Evolutionary conservation across 2,329 filamentous ascomycete species (phyloP).

Genomic region (Dendrostoma leiphaemia): DNA sequence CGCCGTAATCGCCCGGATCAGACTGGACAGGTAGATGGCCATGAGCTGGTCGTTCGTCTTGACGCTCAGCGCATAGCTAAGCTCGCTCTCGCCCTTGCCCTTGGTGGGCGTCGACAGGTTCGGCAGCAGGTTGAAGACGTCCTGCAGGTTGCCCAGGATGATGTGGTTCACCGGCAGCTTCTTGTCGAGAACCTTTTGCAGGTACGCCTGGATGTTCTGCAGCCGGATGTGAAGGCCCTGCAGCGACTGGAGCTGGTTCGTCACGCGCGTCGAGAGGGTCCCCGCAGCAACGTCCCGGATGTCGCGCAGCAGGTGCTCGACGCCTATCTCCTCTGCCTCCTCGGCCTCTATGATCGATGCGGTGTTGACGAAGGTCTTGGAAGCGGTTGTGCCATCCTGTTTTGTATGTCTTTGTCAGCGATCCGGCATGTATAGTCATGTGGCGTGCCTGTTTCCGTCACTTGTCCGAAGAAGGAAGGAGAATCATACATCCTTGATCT

Average conservation of each 20-base stretch:
- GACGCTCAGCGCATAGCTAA: constrained; percentile 95
- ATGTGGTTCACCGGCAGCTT: constrained; percentile 95
- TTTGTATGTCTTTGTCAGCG: constrained; percentile 15
- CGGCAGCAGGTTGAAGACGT: constrained; percentile 96
- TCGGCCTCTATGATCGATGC: constrained; percentile 98
- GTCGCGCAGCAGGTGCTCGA: constrained; percentile 95
- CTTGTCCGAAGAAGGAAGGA: too few relatives aligned
- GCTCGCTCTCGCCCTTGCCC: constrained; percentile 69
- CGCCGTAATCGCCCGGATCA: constrained; percentile 96
- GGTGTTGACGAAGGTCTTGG: constrained; percentile 97
- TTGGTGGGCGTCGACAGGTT: constrained; percentile 83
- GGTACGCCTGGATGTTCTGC: constrained; percentile 91
- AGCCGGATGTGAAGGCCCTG: constrained; percentile 93
- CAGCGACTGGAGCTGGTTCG: constrained; percentile 94
- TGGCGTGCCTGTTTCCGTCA: neutral
- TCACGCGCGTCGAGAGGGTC: constrained; percentile 93
- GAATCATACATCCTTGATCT: constrained; percentile 87
- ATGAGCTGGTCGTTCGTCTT: constrained; percentile 99
- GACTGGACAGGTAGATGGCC: constrained; percentile 93
- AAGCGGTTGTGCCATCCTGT: constrained; percentile 93
- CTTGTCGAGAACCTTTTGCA: constrained; percentile 92
- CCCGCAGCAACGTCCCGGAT: constrained; percentile 98
- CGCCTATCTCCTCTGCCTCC: constrained; percentile 97
- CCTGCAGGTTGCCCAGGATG: constrained; percentile 96
- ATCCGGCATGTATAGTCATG: neutral